These are phyloP conservation scores for Phanerochaete carnosa DNA, from an alignment of 768 basidiomycete species.

Conservation along the genomic window DNA sequence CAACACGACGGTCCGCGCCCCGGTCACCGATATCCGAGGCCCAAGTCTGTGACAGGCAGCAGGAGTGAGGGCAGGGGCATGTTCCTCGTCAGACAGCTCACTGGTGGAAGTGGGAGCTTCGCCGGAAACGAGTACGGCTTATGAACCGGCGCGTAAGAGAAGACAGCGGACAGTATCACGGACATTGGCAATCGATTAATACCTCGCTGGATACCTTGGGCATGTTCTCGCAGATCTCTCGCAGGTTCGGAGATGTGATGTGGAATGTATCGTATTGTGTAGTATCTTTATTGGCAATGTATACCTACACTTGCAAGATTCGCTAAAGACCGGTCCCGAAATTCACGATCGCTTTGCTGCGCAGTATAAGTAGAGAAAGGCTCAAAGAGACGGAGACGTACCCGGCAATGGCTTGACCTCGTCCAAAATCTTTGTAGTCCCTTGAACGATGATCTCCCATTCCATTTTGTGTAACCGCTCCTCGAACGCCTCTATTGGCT, in stretches of 20 bases:
- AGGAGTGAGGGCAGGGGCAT: conserved; percentile 67
- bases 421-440: conserved; percentile 66
- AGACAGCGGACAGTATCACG: too few relatives aligned
- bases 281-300: background rate
- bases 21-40: conserved; percentile 45
- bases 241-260: too few relatives aligned
- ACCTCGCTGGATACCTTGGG: too few relatives aligned
- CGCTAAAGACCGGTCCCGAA: background rate
- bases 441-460: conserved; percentile 90
- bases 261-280: background rate
- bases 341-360: background rate
- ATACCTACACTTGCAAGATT: background rate
- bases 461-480: conserved; percentile 77
- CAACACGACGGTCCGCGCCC: conserved; percentile 45
- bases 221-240: too few relatives aligned
- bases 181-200: too few relatives aligned
- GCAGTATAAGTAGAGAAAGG: background rate
- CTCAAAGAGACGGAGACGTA: background rate
- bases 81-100: conserved; percentile 78
- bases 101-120: conserved; percentile 41
- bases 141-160: background rate
- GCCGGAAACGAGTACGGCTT: conserved; percentile 21
- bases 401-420: conserved; percentile 33
- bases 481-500: conserved; percentile 70
- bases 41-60: conserved; percentile 77